Evolutionary conservation across 768 basidiomycete species (phyloP).

Genomic region (Glaciozyma martinii): DNA sequence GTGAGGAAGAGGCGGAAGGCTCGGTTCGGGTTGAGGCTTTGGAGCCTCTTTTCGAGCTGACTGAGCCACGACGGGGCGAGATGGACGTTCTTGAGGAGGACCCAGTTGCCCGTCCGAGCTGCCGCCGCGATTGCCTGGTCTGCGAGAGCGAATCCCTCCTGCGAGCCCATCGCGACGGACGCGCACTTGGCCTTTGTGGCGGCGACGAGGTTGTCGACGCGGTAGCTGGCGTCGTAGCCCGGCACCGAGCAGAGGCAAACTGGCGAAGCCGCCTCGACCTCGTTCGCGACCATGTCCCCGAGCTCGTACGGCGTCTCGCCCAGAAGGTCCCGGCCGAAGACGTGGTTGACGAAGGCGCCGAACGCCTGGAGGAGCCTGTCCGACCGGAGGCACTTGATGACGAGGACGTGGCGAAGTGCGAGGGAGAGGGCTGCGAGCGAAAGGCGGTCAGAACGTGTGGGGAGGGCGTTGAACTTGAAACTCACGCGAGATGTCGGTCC

Average conservation of each 20-base stretch:
- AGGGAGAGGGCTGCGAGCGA: constrained; percentile 7
- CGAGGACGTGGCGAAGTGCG: constrained; percentile 62
- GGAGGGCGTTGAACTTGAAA: background rate
- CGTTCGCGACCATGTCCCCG: constrained; percentile 62
- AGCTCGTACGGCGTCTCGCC: constrained; percentile 66
- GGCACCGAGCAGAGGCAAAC: constrained; percentile 85
- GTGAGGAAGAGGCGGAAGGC: constrained; percentile 96
- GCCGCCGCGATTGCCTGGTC: constrained; percentile 92
- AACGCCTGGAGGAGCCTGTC: constrained; percentile 82
- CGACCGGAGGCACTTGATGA: constrained; percentile 85
- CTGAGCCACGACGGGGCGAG: constrained; percentile 92
- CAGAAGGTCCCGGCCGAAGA: constrained; percentile 75
- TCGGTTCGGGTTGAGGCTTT: constrained; percentile 77
- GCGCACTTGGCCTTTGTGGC: constrained; percentile 60
- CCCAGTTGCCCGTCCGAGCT: constrained; percentile 89
- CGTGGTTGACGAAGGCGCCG: constrained; percentile 59
- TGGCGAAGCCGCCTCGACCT: constrained; percentile 71
- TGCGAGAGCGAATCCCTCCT: constrained; percentile 90
- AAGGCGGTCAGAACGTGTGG: constrained; percentile 34
- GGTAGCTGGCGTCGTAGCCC: constrained; percentile 97
- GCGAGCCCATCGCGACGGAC: constrained; percentile 95
- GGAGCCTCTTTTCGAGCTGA: constrained; percentile 90
- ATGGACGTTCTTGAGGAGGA: constrained; percentile 83
- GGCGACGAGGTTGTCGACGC: constrained; percentile 77
- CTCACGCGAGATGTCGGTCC: constrained; percentile 65